Evolutionary conservation across 2,329 filamentous ascomycete genomes (phyloP).

Genomic region (Trichoderma sp.): DNA sequence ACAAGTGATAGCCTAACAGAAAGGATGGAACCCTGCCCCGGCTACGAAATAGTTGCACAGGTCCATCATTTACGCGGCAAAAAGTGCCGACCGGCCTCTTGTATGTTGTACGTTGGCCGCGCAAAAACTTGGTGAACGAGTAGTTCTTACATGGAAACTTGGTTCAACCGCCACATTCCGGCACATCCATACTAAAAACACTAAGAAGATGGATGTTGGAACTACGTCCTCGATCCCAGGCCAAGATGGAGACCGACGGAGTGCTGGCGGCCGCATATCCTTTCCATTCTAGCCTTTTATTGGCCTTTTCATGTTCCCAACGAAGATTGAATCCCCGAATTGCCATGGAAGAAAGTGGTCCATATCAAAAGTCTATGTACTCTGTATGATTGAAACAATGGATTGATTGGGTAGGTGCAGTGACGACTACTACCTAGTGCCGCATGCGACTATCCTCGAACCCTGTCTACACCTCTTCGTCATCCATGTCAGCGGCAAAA

Average conservation of each 20-base stretch:
- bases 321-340: background rate
- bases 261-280: background rate
- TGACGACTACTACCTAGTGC: conserved; percentile 1
- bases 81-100: background rate
- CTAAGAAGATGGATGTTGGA: background rate
- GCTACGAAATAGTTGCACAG: background rate
- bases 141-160: background rate
- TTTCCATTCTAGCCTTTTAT: background rate
- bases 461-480: background rate
- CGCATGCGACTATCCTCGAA: background rate
- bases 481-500: conserved; percentile 6
- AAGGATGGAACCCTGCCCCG: background rate
- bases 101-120: background rate
- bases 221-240: background rate
- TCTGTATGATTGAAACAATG: background rate
- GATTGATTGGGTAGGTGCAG: background rate
- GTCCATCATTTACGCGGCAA: background rate
- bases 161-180: background rate
- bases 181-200: background rate
- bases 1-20: background rate
- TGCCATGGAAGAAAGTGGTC: background rate
- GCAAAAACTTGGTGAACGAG: background rate
- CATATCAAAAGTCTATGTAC: background rate
- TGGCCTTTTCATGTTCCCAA: background rate
- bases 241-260: background rate